Base-by-base conservation (phyloP, 163 green algal genomes). In the Scenedesmus sp. region DNA sequence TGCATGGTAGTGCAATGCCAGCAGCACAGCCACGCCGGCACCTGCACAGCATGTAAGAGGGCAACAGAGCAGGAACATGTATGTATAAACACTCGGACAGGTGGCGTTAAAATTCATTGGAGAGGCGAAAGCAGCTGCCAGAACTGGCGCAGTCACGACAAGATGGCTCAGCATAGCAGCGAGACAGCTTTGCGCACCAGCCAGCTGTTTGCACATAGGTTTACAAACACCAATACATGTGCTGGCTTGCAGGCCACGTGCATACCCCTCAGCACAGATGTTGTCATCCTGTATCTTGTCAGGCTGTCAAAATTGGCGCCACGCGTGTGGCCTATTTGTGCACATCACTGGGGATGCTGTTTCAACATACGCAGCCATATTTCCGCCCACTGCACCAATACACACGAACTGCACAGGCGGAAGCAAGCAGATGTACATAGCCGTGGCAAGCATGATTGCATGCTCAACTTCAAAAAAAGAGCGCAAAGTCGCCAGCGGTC, bases 261-360 rank as follows among this genome's bases (percentile, higher is more conserved):
- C 79, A 86, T 55, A 15, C 23, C 84, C 84, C 84, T 89, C 84
- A 89, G 84, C 60, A 57, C 64, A 59, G 83, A 64, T 60, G 46
- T 54, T 85, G 74, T 91, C 87, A 91, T 91, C 87, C 70, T 57
- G 16, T 0, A 52, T 26, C 4, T 23, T 23, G 3, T 92, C 88
- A 92, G 88, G n/a, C 88, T 92, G 88, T 73, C 89, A 88, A 88
- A 92, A 92, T 89, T 92, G 67, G 67, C 67, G 70, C 89, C 82
- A 90, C 55, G 3, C 8, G 15, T 4, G 12, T 91, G 64, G 87
- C 52, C 64, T 52, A 67, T 87, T 66, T 86, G 70, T 91, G 66
- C 1, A 56, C 82, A 88, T 88, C 82, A 52, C 55, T 26, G 66
- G 82, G 81, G 88, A 23, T n/a, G 64, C 20, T 12, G n/a, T 26